Base-by-base conservation (phyloP, 768 basidiomycete genomes). In the Lactifluus rugatus region DNA sequence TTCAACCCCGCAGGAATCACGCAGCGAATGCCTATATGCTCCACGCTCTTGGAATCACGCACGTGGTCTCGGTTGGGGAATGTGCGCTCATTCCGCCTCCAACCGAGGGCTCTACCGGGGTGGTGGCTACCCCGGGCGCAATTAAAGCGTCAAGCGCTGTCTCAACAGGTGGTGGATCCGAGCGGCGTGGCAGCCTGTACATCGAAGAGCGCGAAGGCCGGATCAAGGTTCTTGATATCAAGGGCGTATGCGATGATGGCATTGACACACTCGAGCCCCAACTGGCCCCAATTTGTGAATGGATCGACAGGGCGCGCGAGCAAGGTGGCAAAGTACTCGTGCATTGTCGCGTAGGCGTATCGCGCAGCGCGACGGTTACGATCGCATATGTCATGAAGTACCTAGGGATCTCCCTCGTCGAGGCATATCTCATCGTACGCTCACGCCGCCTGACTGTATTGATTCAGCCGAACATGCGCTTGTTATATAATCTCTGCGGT, bases 261-360 rank as follows among this genome's bases (percentile, higher is more conserved):
- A 95, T 96, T 69, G 93, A 95, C 71, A 91, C 89, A 28, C 80
- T 98, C 28, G 85, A 91, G 66, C 91, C 89, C 6, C 86, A 93
- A 70, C 78, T 98, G 32, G 83, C 83, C 58, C 85, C 87, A 2
- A 89, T 95, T 42, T 92, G 92, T 67, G 86, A 85, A 47, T 97
- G 93, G 90, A 97, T 98, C 65, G 92, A 95, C 66, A 78, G 81
- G 51, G 95, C 93, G 44, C 75, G 91, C 41, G 70, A 74, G 34
- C 80, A 84, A 50, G 93, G 94, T 7, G 95, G 95, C 2, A 88
- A 89, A 67, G 86, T 95, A 34, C 77, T 98, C 52, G 93, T 98
- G 8, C 95, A 98, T 71, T 98, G 95, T 71, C 81, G 93, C n/a
- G 95, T 98, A n/a, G 95, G 95, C n/a, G 95, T 98, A 44, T 90